Base-by-base conservation (phyloP, 2,329 filamentous ascomycete species). In the Venturia asperata region DNA sequence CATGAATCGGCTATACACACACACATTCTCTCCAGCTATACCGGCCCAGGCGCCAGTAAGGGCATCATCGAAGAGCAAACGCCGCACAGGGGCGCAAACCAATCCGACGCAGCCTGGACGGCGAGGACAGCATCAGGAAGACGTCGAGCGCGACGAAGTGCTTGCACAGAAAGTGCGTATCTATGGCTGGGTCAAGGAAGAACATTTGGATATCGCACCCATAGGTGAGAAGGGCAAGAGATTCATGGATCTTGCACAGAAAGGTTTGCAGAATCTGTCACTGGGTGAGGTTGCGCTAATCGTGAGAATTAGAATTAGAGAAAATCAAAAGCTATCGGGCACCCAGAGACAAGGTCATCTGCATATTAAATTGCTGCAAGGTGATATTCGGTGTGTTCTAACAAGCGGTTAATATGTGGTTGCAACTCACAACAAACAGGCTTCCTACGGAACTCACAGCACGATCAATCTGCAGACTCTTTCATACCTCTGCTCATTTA, bases 261-360 rank as follows among this genome's bases (percentile, higher is more conserved):
- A 96, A 83, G 88, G 88, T 88, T 5, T 5, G 47, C 47, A 15
- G 21, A 71, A 68, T 78, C 68, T 67, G 42, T 56, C 47, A 7
- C 43, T 7, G 49, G 41, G 34, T 66, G 9, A 47, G 21, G 17
- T 24, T 24, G 7, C 19, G 63, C 13, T 34, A 21, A 19, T 9
- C 56, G 49, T 62, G 58, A n/a, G 21, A 15, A 30, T 9, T 73
- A 91, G 94, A 99, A 76, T 81, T 99, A 17, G 79, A 96, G 45
- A 99, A 99, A 76, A 97, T 99, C 72, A 96, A 93, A 72, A 94
- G 90, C 10, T 99, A 99, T 74, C 86, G 95, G 70, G 94, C 94
- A n/a, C 94, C 94, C 4, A 82, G 94, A 70, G 94, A 99, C 80
- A 99, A 99, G 77, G 94, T 99, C 65, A 97, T 99, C 62, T 99